Conservation (phyloP, 2,329 filamentous ascomycete species). For the Ascochyta koolunga region DNA sequence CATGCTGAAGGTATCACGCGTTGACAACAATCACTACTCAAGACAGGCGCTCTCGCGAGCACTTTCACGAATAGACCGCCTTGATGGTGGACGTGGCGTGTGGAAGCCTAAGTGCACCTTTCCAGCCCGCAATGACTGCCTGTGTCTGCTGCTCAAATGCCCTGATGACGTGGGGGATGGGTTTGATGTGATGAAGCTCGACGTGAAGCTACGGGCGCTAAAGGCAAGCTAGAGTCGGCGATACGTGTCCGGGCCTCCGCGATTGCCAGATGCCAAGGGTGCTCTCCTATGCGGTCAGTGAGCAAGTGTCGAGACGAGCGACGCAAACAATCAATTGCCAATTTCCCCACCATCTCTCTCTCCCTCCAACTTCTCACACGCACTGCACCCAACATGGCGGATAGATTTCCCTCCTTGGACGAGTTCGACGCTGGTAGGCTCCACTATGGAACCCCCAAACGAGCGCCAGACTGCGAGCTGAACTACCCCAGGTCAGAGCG, state of each 20-base stretch:
- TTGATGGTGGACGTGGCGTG: not conserved
- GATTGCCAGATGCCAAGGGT: constrained; percentile 4
- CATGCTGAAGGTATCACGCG: constrained; percentile 61
- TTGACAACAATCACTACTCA: constrained; percentile 22
- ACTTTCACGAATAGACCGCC: constrained; percentile 15
- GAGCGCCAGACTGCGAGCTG: constrained; percentile 33
- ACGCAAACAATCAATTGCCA: constrained; percentile 29
- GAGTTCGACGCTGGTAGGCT: constrained; percentile 59
- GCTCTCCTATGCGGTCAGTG: constrained; percentile 13
- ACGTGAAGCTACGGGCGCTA: constrained; percentile 32
- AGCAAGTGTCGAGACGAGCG: constrained; percentile 11
- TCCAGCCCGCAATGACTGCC: constrained; percentile 10
- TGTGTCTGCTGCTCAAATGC: constrained; percentile 21
- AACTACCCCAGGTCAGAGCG: constrained; percentile 66
- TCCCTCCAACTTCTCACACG: not conserved
- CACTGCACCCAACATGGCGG: constrained; percentile 50
- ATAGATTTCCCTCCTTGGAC: constrained; percentile 60
- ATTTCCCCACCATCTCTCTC: constrained; percentile 5
- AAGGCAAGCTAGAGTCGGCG: constrained; percentile 19
- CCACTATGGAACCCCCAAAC: constrained; percentile 28
- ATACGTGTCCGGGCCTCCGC: constrained; percentile 26
- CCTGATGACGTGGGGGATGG: constrained; percentile 29
- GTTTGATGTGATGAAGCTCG: constrained; percentile 18
- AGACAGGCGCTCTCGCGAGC: constrained; percentile 31
- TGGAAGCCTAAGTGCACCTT: constrained; percentile 9